Base-by-base conservation (phyloP, 116 monocot genomes). In the Posidonia oceanica region DNA sequence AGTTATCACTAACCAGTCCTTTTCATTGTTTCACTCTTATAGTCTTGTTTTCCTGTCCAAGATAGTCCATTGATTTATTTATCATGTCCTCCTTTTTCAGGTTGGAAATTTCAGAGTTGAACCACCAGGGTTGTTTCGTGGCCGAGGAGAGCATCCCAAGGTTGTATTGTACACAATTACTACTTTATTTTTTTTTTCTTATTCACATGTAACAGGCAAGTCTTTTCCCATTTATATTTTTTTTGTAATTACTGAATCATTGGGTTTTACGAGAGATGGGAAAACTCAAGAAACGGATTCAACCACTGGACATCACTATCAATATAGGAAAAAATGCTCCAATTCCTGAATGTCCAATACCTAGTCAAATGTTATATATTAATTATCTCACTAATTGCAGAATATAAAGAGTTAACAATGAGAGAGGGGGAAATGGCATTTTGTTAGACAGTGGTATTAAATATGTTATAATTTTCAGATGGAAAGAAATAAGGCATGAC, bases 91-190 rank as follows among this genome's bases (percentile, higher is more conserved):
- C n/a, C n/a, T n/a, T n/a, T n/a, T n/a, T n/a, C n/a, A n/a, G n/a
- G n/a, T n/a, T n/a, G n/a, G n/a, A n/a, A n/a, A n/a, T n/a, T n/a
- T 99, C 76, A 83, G 99, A 75, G 99, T 99, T 73, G 99, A 99
- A 76, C 99, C 99, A 36, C 99, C 99, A 67, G 99, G 90, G 36
- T 82, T 99, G 66, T 99, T 99, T 68, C 82, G 99, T 67, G 99
- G 99, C 38, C 99, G 99, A 76, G 99, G 99, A 80, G 99, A 99
- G 76, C 99, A 99, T 79, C 99, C 99, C 3, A 99, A 99, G 93
- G 99, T 99, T 56, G 15, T 58, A 48, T 52, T 69, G 11, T 10
- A n/a, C 40, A 41, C 14, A 38, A n/a, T 39, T 39, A 10, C 5
- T 44, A 44, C 44, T 7, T n/a, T n/a, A n/a, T 65, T 17, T 11